These are phyloP conservation scores for Acer negundo DNA, from an alignment of 345 rosid species.

Conservation along the genomic window DNA sequence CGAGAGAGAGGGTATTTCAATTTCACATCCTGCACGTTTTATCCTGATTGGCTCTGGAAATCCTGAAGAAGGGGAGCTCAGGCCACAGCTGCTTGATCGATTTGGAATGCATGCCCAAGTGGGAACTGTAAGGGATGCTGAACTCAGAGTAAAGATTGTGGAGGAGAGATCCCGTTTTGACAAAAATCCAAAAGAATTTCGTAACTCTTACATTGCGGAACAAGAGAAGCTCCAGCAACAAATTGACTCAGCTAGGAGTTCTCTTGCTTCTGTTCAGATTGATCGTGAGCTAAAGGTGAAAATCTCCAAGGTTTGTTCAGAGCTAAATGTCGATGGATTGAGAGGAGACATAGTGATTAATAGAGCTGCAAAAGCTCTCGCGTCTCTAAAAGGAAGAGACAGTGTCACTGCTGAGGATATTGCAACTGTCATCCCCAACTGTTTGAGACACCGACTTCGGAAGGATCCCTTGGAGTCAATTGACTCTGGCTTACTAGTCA, in stretches of 20 bases:
- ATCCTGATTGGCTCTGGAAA: conserved; percentile 93
- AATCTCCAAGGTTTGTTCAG: conserved; percentile 92
- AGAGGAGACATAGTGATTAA: conserved; percentile 97
- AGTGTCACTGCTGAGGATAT: conserved; percentile 79
- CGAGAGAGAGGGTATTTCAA: conserved; percentile 94
- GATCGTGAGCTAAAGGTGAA: conserved; percentile 83
- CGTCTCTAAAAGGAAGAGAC: conserved; percentile 85
- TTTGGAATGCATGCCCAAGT: conserved; percentile 98
- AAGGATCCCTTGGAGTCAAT: conserved; percentile 97
- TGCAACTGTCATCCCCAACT: conserved; percentile 96
- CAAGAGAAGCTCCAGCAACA: conserved; percentile 94
- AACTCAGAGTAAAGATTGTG: conserved; percentile 88
- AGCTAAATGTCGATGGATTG: conserved; percentile 91
- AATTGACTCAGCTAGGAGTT: conserved; percentile 63
- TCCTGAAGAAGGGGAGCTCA: conserved; percentile 93
- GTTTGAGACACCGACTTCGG: conserved; percentile 94
- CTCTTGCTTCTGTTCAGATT: conserved; percentile 75
- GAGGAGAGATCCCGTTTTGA: conserved; percentile 92
- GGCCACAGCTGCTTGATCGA: conserved; percentile 90
- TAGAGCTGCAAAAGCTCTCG: conserved; percentile 95
- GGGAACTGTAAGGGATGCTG: conserved; percentile 86
- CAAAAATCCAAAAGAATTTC: conserved; percentile 80
- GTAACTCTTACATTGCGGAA: conserved; percentile 67
- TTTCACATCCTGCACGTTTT: conserved; percentile 91
- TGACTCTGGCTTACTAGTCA: conserved; percentile 85